Evolutionary conservation across 2,329 filamentous ascomycete species (phyloP).

Genomic region (Geoglossum cookeanum): DNA sequence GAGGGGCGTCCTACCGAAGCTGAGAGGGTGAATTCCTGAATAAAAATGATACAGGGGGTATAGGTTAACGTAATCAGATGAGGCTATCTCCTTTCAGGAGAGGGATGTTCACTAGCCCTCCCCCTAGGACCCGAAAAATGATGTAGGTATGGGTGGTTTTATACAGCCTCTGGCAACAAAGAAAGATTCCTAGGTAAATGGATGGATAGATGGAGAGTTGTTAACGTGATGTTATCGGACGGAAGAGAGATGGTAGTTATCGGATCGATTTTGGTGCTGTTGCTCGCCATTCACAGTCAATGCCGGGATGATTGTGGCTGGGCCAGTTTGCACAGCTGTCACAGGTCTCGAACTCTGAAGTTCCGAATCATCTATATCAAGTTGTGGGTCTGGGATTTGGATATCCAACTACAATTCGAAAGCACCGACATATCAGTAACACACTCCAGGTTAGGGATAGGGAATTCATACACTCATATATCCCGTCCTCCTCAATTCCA

Average conservation of each 20-base stretch:
- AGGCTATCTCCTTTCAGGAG: no score
- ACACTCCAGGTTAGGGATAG: not conserved
- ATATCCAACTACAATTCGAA: constrained; percentile 45
- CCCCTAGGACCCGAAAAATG: no score
- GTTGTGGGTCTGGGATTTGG: constrained; percentile 61
- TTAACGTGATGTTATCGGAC: not conserved
- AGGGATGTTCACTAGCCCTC: no score
- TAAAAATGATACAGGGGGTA: no score
- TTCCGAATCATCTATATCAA: constrained; percentile 21
- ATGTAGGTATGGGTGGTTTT: no score
- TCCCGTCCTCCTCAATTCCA: constrained; percentile 62
- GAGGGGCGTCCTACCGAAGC: no score
- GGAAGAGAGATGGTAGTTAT: not conserved
- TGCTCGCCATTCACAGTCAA: not conserved
- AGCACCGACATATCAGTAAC: not conserved
- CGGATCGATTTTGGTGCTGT: not conserved
- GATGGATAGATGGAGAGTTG: not conserved
- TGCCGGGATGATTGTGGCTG: not conserved
- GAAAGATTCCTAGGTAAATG: not conserved
- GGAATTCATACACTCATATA: constrained; percentile 53
- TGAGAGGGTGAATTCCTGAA: no score
- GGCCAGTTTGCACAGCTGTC: not conserved
- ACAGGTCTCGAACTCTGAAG: not conserved
- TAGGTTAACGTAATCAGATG: no score
- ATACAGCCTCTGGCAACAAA: not conserved